These are phyloP conservation scores for Teunomyces kruisii DNA, from an alignment of 805 yeast genomes.

Conservation along the genomic window DNA sequence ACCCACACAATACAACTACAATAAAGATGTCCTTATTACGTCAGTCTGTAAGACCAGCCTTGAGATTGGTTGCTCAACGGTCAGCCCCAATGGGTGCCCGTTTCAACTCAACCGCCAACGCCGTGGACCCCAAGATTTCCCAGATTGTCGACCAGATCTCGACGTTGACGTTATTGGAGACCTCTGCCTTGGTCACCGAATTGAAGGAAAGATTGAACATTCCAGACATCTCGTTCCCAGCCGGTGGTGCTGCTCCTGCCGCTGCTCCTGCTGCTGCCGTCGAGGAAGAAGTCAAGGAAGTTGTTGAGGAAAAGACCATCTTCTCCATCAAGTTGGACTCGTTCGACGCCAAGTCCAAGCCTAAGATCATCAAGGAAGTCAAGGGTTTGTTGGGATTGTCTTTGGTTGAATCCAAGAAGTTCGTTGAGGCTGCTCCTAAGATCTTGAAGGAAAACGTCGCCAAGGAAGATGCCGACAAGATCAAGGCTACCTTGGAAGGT, in stretches of 20 bases:
- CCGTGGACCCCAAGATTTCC: conserved; percentile 83
- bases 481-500: conserved; percentile 87
- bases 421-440: conserved; percentile 97
- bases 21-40: conserved; percentile 32
- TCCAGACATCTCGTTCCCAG: conserved; percentile 88
- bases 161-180: conserved; percentile 86
- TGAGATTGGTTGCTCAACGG: conserved; percentile 32
- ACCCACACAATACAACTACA: background rate
- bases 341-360: conserved; percentile 92
- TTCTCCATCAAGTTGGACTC: conserved; percentile 90
- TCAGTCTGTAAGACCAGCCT: conserved; percentile 37
- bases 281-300: conserved; percentile 72
- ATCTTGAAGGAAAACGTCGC: conserved; percentile 91
- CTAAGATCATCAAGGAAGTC: conserved; percentile 97
- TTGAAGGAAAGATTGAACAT: conserved; percentile 82
- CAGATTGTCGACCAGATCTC: conserved; percentile 89
- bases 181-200: conserved; percentile 81
- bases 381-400: conserved; percentile 88
- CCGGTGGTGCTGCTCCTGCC: conserved; percentile 52
- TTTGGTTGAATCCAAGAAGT: conserved; percentile 94
- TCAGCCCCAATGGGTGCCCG: conserved; percentile 31
- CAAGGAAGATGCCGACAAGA: conserved; percentile 97
- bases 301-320: conserved; percentile 86
- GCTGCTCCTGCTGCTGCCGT: conserved; percentile 72
- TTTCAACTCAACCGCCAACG: conserved; percentile 45